Evolutionary conservation across 208 protist species (phyloP).

Genomic region (Trypanosoma grayi): DNA sequence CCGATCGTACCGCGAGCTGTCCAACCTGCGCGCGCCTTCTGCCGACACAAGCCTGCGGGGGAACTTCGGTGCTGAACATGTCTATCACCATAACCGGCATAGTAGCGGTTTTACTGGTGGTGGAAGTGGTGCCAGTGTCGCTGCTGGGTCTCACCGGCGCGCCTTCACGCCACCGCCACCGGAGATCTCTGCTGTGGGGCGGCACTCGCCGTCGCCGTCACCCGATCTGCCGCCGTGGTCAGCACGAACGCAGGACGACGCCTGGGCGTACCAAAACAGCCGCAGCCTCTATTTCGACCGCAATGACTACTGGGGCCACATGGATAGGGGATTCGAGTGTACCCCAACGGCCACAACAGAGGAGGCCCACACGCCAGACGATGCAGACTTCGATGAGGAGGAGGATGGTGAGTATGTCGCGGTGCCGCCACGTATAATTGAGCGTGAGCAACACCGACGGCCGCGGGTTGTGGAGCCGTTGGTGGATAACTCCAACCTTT

Average conservation of each 20-base stretch:
- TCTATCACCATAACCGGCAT: not conserved
- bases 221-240: not conserved
- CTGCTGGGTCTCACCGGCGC: not conserved
- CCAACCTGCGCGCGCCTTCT: conserved; percentile 2
- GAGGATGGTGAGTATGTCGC: conserved; percentile 22
- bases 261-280: not conserved
- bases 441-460: conserved; percentile 80
- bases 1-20: conserved; percentile 2
- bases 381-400: conserved; percentile 29
- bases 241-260: not conserved
- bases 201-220: not conserved
- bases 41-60: not conserved
- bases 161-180: not conserved
- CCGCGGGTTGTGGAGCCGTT: not conserved
- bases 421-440: conserved; percentile 77
- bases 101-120: not conserved
- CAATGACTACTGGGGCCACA: conserved; percentile 12
- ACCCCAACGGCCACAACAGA: conserved; percentile 78
- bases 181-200: not conserved
- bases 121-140: not conserved
- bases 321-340: conserved; percentile 12
- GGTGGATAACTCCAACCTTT: not conserved
- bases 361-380: conserved; percentile 62
- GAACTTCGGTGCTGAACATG: not conserved
- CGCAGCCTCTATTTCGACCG: not conserved